Evolutionary conservation across 495 filamentous ascomycete genomes (phyloP).

Genomic region (Daldinia vernicosa): DNA sequence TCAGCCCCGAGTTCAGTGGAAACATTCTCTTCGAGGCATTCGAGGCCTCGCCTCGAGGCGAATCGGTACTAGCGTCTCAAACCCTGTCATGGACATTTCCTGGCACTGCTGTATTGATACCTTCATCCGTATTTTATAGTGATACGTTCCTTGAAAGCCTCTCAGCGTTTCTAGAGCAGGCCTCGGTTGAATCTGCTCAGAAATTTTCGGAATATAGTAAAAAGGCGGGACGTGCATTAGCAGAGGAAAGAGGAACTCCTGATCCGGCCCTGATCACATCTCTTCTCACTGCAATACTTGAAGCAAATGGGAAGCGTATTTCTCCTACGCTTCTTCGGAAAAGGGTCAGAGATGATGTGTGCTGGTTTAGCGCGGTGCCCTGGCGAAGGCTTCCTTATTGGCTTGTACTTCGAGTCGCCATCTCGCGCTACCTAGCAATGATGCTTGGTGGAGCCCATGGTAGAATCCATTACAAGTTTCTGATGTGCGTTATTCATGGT

Average conservation of each 20-base stretch:
- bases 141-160: constrained; percentile 57
- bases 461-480: constrained; percentile 64
- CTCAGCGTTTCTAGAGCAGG: constrained; percentile 63
- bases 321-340: constrained; percentile 55
- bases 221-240: constrained; percentile 58
- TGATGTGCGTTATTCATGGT: constrained; percentile 58
- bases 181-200: constrained; percentile 62
- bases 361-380: constrained; percentile 57
- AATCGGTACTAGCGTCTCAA: constrained; percentile 52
- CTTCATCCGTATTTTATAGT: constrained; percentile 52
- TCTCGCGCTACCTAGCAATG: constrained; percentile 57
- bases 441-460: constrained; percentile 56
- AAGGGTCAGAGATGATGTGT: constrained; percentile 67
- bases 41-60: constrained; percentile 60
- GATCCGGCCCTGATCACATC: constrained; percentile 62
- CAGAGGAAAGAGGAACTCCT: constrained; percentile 63
- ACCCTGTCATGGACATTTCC: constrained; percentile 63
- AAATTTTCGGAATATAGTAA: constrained; percentile 57
- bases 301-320: constrained; percentile 55
- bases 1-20: constrained; percentile 20
- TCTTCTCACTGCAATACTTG: constrained; percentile 64
- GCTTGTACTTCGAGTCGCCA: constrained; percentile 66
- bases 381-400: constrained; percentile 67
- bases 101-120: constrained; percentile 52
- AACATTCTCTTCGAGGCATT: constrained; percentile 60